Evolutionary conservation across 352 stramenopile genomes (phyloP).

Genomic region (Phytopythium cucurbitacearum): DNA sequence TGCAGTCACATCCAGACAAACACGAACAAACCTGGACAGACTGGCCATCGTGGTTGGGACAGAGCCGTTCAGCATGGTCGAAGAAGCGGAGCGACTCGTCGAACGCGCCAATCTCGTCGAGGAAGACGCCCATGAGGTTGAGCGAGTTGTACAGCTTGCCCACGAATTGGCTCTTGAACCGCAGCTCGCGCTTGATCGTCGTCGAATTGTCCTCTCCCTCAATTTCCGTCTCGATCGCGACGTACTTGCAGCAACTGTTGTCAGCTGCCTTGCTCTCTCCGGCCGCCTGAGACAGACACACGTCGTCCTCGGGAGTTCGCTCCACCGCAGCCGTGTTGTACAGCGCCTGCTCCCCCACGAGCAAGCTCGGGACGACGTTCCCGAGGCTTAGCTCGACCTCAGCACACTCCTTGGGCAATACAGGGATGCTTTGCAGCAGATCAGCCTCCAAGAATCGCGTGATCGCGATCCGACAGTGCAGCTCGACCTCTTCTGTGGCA

Average conservation of each 20-base stretch:
- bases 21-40: conserved; percentile 25
- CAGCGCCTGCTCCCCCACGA: conserved; percentile 18
- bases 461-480: conserved; percentile 22
- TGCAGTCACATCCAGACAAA: neutral
- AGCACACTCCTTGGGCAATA: conserved; percentile 7
- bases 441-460: conserved; percentile 25
- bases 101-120: conserved; percentile 55
- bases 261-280: too few species aligned
- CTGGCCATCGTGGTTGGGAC: conserved; percentile 18
- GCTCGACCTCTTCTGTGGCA: neutral
- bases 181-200: conserved; percentile 1
- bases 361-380: conserved; percentile 10
- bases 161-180: conserved; percentile 36
- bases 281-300: conserved; percentile 12
- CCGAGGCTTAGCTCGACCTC: neutral
- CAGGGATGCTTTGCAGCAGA: conserved; percentile 7
- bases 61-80: conserved; percentile 22
- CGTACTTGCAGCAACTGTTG: conserved; percentile 1
- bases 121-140: conserved; percentile 57
- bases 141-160: conserved; percentile 42
- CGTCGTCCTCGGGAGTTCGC: conserved; percentile 13
- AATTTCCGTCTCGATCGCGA: conserved; percentile 4
- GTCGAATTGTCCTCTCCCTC: too few species aligned
- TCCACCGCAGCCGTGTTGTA: conserved; percentile 12
- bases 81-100: conserved; percentile 44